Evolutionary conservation across 2,329 filamentous ascomycete genomes (phyloP).

Genomic region (Exophiala mesophila): DNA sequence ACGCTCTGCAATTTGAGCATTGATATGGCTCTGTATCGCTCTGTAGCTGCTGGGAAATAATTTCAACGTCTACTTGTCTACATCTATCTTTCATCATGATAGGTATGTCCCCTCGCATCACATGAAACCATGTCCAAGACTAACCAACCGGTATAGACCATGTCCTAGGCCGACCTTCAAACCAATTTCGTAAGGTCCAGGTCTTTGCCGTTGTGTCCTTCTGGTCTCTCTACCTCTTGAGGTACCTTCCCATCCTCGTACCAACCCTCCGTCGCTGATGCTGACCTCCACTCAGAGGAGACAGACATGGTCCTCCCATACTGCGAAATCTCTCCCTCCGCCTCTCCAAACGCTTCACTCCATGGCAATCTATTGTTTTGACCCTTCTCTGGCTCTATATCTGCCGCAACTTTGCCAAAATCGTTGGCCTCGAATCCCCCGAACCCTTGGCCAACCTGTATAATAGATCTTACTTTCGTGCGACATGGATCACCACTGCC

Average conservation of each 20-base stretch:
- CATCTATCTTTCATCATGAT: conserved; percentile 7
- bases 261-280: too few relatives aligned
- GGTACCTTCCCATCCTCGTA: too few relatives aligned
- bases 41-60: conserved; percentile 10
- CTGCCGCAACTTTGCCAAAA: conserved; percentile 86
- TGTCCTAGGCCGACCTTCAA: conserved; percentile 82
- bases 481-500: conserved; percentile 93
- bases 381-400: conserved; percentile 90
- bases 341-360: conserved; percentile 66
- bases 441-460: conserved; percentile 95
- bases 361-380: conserved; percentile 83
- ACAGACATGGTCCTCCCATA: conserved; percentile 81
- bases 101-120: conserved; percentile 4
- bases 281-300: too few relatives aligned
- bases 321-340: conserved; percentile 66
- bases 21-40: conserved; percentile 16
- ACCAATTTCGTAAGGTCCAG: conserved; percentile 86
- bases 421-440: conserved; percentile 83
- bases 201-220: conserved; percentile 87
- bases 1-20: too few relatives aligned
- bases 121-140: conserved; percentile 2
- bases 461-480: conserved; percentile 84
- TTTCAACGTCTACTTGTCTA: conserved; percentile 1
- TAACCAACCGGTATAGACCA: conserved; percentile 57
- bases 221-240: conserved; percentile 80